Percentiles rank a stretch among this genome's conserved stretches.
phyloP scores from a whole-genome alignment of 2,329 filamentous ascomycete genomes.

The Fusarium solani-melongenae region DNA sequence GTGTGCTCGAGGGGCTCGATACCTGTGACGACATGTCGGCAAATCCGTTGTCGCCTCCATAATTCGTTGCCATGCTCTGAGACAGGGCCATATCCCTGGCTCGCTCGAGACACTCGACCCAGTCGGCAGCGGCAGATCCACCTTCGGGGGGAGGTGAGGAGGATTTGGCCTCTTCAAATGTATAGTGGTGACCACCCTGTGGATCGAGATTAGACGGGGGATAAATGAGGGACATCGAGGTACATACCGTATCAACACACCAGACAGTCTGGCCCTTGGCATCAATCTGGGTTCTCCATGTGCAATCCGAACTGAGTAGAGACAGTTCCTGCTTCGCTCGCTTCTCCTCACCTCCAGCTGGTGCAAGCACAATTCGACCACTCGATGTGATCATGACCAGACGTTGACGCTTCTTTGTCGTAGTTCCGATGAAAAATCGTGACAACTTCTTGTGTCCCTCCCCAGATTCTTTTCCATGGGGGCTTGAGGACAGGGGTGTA shows the following conservation, averaged over 20 bases:
- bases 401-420: slow-evolving; percentile 90
- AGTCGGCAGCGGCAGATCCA: slow-evolving; percentile 83
- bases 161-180: slow-evolving; percentile 92
- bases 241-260: slow-evolving; percentile 90
- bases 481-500: slow-evolving; percentile 79
- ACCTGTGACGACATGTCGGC: slow-evolving; percentile 76
- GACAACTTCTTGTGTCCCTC: slow-evolving; percentile 89
- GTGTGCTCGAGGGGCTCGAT: slow-evolving; percentile 81
- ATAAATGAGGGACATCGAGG: slow-evolving; percentile 32
- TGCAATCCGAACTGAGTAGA: slow-evolving; percentile 78
- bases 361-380: slow-evolving; percentile 88
- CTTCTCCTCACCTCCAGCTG: slow-evolving; percentile 94
- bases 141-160: slow-evolving; percentile 64
- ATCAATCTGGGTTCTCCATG: slow-evolving; percentile 84
- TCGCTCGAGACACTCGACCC: slow-evolving; percentile 89
- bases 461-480: slow-evolving; percentile 76
- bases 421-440: slow-evolving; percentile 91
- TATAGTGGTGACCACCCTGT: slow-evolving; percentile 90
- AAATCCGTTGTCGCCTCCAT: slow-evolving; percentile 74
- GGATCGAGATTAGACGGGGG: neutral
- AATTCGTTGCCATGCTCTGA: slow-evolving; percentile 74
- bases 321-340: slow-evolving; percentile 92
- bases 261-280: slow-evolving; percentile 89
- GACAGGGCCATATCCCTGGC: slow-evolving; percentile 86
- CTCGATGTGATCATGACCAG: slow-evolving; percentile 96